Evolutionary conservation across 1,284 basidiomycete genomes (phyloP), one percentile per base, ranked within the genome.

Genomic region (Peniophora sp.): DNA sequence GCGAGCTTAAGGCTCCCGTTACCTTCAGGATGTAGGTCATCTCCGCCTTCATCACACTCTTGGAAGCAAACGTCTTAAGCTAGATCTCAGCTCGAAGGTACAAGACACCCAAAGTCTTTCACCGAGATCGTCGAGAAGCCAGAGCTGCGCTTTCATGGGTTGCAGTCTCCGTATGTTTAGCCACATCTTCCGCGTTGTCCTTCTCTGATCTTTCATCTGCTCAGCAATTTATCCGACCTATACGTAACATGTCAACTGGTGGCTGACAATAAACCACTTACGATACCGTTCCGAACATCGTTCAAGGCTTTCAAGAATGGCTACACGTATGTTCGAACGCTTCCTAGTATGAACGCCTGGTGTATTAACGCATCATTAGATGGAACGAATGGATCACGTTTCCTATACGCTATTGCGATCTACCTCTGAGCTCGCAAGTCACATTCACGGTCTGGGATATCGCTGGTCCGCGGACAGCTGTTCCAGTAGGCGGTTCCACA

Each of bases 391-490:
- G 88, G 79, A 83, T 98, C 45, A 85, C 88, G 0, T 70, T 98
- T 3, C 94, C 95, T 0, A 88, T 96, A 60, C 85, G 85, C 41
- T 96, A 97, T 55, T 89, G 92, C 49, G 93, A 97, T 60, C 75
- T 99, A 3, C 92, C 94, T 0, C 70, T 93, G 27, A 87, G 75
- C 60, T 85, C 94, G 0, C 94, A 97, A 59, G 77, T 99, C 50
- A 87, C 89, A 0, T 91, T 98, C 62, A 98, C 96, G 1, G 85
- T 98, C 18, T 97, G 93, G 85, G 94, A 98, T 63, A 92, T 95
- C 50, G 85, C 83, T 37, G 87, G 88, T 0, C 83, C 92, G 41
- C 76, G 85, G 22, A 74, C 75, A 48, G 82, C 88, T 1, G 73
- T 78, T 17, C 85, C 91, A 8, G 83, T 97, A 1, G 95, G 96